A percentile compares a stretch with the other conserved stretches of the same genome.
These are phyloP conservation scores for Aspergillus nanangensis DNA, from an alignment of 495 filamentous ascomycete genomes.

Conservation along the genomic window DNA sequence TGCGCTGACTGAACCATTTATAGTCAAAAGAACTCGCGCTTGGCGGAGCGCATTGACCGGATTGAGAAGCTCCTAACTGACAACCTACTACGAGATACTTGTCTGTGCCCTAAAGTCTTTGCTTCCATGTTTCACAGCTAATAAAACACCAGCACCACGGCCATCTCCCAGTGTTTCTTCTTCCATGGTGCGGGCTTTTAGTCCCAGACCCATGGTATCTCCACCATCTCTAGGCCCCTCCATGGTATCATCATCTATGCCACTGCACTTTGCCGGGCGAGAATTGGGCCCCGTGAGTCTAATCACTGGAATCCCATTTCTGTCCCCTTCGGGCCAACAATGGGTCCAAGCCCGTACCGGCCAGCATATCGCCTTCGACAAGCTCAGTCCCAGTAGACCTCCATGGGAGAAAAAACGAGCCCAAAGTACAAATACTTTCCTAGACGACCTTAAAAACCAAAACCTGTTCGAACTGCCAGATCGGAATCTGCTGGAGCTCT, in stretches of 20 bases:
- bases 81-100: constrained; percentile 21
- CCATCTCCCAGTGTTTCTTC: too few species aligned
- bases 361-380: constrained; percentile 32
- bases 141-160: too few species aligned
- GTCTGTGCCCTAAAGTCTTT: constrained; percentile 11
- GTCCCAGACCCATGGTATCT: too few species aligned
- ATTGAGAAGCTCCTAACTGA: constrained; percentile 37
- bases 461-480: constrained; percentile 28
- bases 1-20: too few species aligned
- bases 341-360: constrained; percentile 46
- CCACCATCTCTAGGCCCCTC: constrained; percentile 10
- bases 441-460: constrained; percentile 18
- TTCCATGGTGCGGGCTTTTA: too few species aligned
- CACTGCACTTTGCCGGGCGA: constrained; percentile 46
- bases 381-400: constrained; percentile 24
- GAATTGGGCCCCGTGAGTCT: constrained; percentile 42
- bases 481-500: constrained; percentile 10
- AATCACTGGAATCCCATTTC: constrained; percentile 42
- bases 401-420: constrained; percentile 34
- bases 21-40: constrained; percentile 23
- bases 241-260: constrained; percentile 26
- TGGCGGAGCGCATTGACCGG: constrained; percentile 36
- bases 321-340: constrained; percentile 39
- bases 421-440: constrained; percentile 16
- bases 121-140: not conserved